Conservation (phyloP, 805 yeast species). For the Zygosaccharomyces bailii region DNA sequence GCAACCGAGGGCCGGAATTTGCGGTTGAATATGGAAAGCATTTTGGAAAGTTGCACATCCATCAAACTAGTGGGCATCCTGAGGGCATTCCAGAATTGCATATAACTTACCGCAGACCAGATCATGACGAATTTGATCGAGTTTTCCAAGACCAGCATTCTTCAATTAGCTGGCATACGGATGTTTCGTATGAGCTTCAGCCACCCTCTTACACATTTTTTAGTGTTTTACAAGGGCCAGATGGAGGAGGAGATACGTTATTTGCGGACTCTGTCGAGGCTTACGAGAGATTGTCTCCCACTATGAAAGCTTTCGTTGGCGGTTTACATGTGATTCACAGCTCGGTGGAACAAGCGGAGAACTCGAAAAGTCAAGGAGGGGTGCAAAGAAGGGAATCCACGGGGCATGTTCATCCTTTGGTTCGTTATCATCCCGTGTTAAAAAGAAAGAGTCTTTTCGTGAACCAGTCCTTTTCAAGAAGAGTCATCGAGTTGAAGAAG, state of each 20-base stretch:
- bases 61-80: conserved; percentile 71
- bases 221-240: conserved; percentile 55
- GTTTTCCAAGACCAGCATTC: conserved; percentile 25
- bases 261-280: conserved; percentile 67
- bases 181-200: conserved; percentile 66
- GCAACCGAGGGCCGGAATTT: conserved; percentile 47
- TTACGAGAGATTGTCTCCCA: conserved; percentile 65
- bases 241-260: conserved; percentile 70
- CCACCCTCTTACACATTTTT: conserved; percentile 69
- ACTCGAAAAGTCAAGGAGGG: conserved; percentile 52
- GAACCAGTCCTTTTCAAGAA: conserved; percentile 57
- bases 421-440: conserved; percentile 69
- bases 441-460: conserved; percentile 55
- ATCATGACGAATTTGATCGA: conserved; percentile 31
- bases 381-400: conserved; percentile 62
- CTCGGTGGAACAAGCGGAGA: conserved; percentile 62
- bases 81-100: conserved; percentile 55
- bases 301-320: conserved; percentile 51
- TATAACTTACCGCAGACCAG: conserved; percentile 50
- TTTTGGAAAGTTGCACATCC: conserved; percentile 68
- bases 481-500: conserved; percentile 64
- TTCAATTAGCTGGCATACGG: conserved; percentile 58
- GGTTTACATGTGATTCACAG: conserved; percentile 67
- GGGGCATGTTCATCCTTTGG: conserved; percentile 54
- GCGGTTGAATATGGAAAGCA: conserved; percentile 51